phyloP scores from a whole-genome alignment of 352 stramenopile species.

The Globisporangium parvum region DNA sequence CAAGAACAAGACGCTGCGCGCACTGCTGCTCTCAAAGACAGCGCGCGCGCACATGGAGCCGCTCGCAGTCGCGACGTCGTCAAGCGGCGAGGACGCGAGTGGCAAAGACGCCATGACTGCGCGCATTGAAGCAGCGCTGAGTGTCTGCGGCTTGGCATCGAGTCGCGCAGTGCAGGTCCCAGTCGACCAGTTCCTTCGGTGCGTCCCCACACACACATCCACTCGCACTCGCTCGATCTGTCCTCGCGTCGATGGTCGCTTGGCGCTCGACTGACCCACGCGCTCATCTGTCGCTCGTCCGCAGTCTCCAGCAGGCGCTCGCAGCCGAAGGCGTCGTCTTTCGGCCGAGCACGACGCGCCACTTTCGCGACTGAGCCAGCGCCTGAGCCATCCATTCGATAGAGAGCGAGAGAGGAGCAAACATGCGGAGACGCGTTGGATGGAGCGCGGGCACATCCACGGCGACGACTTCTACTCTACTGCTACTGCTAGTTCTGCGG shows the following conservation, averaged over 20 bases:
- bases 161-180: conserved; percentile 64
- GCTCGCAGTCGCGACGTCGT: neutral
- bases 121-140: conserved; percentile 42
- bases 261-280: too few species aligned
- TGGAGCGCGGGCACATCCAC: too few species aligned
- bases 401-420: neutral
- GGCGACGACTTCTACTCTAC: too few species aligned
- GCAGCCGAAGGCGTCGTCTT: conserved; percentile 38
- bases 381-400: neutral
- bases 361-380: conserved; percentile 43
- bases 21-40: conserved; percentile 63
- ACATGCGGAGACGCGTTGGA: neutral
- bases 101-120: conserved; percentile 32
- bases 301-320: conserved; percentile 46
- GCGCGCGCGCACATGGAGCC: conserved; percentile 28
- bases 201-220: neutral
- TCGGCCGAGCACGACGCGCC: conserved; percentile 49
- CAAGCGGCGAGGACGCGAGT: neutral
- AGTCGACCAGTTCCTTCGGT: conserved; percentile 50
- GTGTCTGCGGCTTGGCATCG: conserved; percentile 30
- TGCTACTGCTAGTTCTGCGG: too few species aligned
- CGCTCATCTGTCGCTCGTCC: too few species aligned
- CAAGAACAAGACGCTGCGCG: conserved; percentile 86
- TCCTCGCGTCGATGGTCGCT: too few species aligned
- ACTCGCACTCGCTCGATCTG: too few species aligned